phyloP scores from a whole-genome alignment of 2,329 filamentous ascomycete species.

The Huntiella decipiens region DNA sequence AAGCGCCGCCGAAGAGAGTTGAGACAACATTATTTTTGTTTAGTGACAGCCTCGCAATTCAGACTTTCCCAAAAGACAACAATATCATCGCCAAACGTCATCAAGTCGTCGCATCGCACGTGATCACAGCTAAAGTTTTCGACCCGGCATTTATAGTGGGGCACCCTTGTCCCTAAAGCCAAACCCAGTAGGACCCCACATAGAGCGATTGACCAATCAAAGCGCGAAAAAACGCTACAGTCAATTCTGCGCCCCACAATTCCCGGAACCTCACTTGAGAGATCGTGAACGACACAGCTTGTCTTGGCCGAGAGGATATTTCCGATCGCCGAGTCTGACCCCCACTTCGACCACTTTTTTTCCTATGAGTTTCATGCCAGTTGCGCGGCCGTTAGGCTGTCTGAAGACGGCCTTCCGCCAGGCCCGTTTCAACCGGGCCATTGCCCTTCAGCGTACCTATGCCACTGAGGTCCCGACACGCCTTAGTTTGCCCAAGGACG shows the following conservation, averaged over 20 bases:
- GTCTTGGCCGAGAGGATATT: not conserved
- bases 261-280: not conserved
- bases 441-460: slow-evolving; percentile 10
- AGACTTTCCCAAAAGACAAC: no score
- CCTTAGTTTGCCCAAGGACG: slow-evolving; percentile 15
- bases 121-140: not conserved
- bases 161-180: not conserved
- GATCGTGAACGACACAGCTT: not conserved
- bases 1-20: not conserved
- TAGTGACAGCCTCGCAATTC: no score
- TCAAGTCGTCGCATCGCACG: not conserved
- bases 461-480: slow-evolving; percentile 14
- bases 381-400: slow-evolving; percentile 50
- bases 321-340: not conserved
- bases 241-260: not conserved
- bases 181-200: no score
- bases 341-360: slow-evolving; percentile 6
- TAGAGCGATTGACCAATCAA: slow-evolving; percentile 1
- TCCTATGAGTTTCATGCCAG: slow-evolving; percentile 40
- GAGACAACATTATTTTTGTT: not conserved
- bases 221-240: not conserved
- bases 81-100: no score
- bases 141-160: not conserved
- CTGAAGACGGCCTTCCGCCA: slow-evolving; percentile 46
- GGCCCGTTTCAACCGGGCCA: slow-evolving; percentile 28